A percentile compares a stretch with the other conserved stretches of the same genome.
These are phyloP conservation scores for Ramichloridium luteum DNA, from an alignment of 2,329 filamentous ascomycete genomes.

Conservation along the genomic window DNA sequence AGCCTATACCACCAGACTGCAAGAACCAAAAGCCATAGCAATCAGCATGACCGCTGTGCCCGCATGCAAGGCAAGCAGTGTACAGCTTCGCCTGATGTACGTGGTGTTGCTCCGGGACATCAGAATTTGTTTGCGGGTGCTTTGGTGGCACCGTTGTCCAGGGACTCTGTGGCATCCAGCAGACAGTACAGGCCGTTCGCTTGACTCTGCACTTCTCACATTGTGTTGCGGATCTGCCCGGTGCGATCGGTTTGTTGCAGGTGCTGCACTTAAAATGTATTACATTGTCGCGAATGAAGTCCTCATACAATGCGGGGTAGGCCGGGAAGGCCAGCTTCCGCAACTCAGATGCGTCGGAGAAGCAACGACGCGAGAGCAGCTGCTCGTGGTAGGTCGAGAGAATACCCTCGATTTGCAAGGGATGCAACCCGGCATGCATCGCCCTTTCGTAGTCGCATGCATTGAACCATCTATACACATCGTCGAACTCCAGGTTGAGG, in stretches of 20 bases:
- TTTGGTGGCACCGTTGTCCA: no score
- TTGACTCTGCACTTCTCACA: conserved; percentile 39
- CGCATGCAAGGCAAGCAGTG: conserved; percentile 46
- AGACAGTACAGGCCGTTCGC: conserved; percentile 33
- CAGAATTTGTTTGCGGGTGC: no score
- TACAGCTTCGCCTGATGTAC: conserved; percentile 8
- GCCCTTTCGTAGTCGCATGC: conserved; percentile 28
- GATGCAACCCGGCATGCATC: conserved; percentile 33
- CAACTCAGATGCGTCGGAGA: conserved; percentile 43
- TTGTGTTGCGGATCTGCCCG: conserved; percentile 37
- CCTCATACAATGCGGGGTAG: conserved; percentile 46
- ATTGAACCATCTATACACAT: conserved; percentile 28
- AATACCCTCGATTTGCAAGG: conserved; percentile 43
- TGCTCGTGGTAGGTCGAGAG: conserved; percentile 47
- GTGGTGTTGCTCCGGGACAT: no score
- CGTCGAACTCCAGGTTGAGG: conserved; percentile 16
- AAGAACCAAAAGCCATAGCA: conserved; percentile 47
- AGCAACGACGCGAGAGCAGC: conserved; percentile 35
- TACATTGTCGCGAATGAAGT: conserved; percentile 41
- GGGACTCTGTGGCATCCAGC: conserved; percentile 33
- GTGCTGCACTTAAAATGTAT: conserved; percentile 44
- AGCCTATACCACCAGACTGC: conserved; percentile 41
- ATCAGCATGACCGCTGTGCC: conserved; percentile 46
- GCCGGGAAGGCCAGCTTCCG: conserved; percentile 42
- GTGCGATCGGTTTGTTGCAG: conserved; percentile 45